Conservation (phyloP, 2,329 filamentous ascomycete genomes). For the Knufia petricola region DNA sequence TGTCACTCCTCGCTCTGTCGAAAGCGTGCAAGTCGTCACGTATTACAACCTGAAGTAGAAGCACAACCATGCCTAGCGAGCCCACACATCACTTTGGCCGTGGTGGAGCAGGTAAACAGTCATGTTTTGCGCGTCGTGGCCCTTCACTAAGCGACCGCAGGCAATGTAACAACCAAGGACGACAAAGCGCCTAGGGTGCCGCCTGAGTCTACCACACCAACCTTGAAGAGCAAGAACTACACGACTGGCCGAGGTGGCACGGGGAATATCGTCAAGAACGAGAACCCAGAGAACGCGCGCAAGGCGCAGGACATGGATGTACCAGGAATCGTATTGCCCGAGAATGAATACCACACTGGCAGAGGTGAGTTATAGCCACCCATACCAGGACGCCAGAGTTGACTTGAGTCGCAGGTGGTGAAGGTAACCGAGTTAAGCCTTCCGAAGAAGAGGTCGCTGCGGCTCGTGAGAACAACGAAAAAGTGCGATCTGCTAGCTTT, state of each 20-base stretch:
- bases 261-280: conserved; percentile 75
- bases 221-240: conserved; percentile 70
- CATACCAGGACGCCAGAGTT: neutral
- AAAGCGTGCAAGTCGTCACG: no score
- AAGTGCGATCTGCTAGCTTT: conserved; percentile 22
- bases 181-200: conserved; percentile 42
- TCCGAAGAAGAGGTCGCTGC: conserved; percentile 24
- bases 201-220: conserved; percentile 65
- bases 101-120: conserved; percentile 20
- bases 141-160: conserved; percentile 22
- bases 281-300: conserved; percentile 57
- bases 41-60: no score
- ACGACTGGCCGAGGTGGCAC: conserved; percentile 83
- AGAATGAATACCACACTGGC: conserved; percentile 34
- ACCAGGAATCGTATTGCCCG: conserved; percentile 27
- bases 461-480: conserved; percentile 27
- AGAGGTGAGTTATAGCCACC: conserved; percentile 29
- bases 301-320: conserved; percentile 73
- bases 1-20: no score
- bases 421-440: conserved; percentile 22
- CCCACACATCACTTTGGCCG: conserved; percentile 13
- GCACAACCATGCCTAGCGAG: neutral
- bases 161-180: conserved; percentile 55
- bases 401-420: conserved; percentile 19
- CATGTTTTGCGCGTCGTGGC: neutral